Evolutionary conservation across 441 rosid species (phyloP), one percentile per base, ranked within the genome.

Genomic region (Sinapis alba): DNA sequence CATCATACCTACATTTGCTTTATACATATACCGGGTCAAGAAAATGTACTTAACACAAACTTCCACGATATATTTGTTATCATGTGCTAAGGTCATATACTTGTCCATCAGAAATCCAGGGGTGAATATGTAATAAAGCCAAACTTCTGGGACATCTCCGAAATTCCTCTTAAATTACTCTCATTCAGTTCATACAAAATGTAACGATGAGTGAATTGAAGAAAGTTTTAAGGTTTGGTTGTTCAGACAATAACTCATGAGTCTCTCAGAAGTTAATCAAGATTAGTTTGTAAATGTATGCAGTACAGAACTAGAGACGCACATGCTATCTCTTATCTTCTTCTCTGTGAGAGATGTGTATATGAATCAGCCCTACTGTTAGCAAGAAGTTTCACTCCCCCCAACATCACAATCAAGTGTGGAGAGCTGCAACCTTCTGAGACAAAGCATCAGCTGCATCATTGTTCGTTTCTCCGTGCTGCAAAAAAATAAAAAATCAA

Each of bases 391-490:
- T 67, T 27, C 73, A 66, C 41, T 67, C 68, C 28, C 13, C 19
- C 11, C 16, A 50, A 47, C 6, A 19, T 66, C 56, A 2, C 34
- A 19, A 65, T 79, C 73, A 79, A 57, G 64, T 74, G 76, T 84
- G 83, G 57, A 95, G 85, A 32, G 78, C 75, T 10, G 83, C 85
- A 3, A 93, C 82, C 82, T 85, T 87, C 27, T 77, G 83, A 60
- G 95, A 65, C 86, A 93, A 78, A 7, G 71, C 87, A 2, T 83
- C 86, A 0, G 79, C 82, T 7, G 62, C 69, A 71, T 89, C 98
- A 79, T 82, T 93, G 65, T 87, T 88, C 0, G 87, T 54, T 41
- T 86, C 89, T 69, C 77, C 93, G 59, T 72, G 74, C 86, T 68
- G 85, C 61, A 50, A 16, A 50, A 18, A 57, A 72, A 67, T 15